These are phyloP conservation scores for Xerocomus nothofagi DNA, from an alignment of 1,284 basidiomycete genomes.

Conservation along the genomic window DNA sequence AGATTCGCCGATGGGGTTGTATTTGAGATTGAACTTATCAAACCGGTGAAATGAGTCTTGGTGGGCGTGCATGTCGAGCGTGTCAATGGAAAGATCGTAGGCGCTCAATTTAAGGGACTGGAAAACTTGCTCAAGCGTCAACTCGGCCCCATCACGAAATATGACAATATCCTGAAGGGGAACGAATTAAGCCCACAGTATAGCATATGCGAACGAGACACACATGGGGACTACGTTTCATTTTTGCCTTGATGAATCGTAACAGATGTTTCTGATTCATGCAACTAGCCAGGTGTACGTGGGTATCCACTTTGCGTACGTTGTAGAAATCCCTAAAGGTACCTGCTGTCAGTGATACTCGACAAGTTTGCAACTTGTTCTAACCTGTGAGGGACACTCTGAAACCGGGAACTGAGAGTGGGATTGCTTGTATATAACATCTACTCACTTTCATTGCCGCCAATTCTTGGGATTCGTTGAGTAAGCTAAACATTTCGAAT, in stretches of 20 bases:
- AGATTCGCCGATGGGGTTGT: slow-evolving; percentile 95
- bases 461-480: slow-evolving; percentile 94
- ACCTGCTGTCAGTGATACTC: slow-evolving; percentile 12
- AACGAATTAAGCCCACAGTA: not conserved
- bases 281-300: slow-evolving; percentile 97
- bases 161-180: slow-evolving; percentile 86
- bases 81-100: slow-evolving; percentile 98
- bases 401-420: slow-evolving; percentile 21
- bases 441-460: slow-evolving; percentile 89
- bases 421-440: not conserved
- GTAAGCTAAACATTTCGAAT: slow-evolving; percentile 90
- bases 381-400: slow-evolving; percentile 54
- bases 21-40: slow-evolving; percentile 93
- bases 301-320: slow-evolving; percentile 96
- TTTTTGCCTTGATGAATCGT: slow-evolving; percentile 98
- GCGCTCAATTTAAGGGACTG: slow-evolving; percentile 93
- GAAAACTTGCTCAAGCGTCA: slow-evolving; percentile 94
- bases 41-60: slow-evolving; percentile 97
- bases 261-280: slow-evolving; percentile 99
- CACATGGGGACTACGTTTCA: slow-evolving; percentile 80
- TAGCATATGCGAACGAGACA: slow-evolving; percentile 15
- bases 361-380: slow-evolving; percentile 5
- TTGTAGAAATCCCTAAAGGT: slow-evolving; percentile 93
- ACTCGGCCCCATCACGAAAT: slow-evolving; percentile 86
- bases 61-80: slow-evolving; percentile 99